Evolutionary conservation across 768 basidiomycete species (phyloP).

Genomic region (Trametes cubensis): DNA sequence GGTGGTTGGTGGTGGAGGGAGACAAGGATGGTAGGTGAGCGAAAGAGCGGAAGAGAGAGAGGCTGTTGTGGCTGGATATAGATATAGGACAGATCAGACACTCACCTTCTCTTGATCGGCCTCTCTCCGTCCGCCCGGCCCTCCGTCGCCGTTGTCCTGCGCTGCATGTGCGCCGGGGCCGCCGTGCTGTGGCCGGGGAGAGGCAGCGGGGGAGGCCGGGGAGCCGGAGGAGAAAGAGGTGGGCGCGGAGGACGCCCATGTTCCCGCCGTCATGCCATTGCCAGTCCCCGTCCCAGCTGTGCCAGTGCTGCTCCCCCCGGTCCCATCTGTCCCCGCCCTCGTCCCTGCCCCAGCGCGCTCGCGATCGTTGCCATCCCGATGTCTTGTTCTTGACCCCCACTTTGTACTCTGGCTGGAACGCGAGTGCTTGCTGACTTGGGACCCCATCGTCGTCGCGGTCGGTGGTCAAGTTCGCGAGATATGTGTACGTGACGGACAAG

Average conservation of each 20-base stretch:
- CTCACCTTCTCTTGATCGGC: conserved; percentile 15
- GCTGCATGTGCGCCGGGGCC: conserved; percentile 4
- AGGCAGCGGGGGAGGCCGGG: background rate
- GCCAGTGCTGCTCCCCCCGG: no score
- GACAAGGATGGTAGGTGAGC: background rate
- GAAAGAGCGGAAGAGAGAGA: conserved; percentile 1
- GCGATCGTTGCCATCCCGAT: conserved; percentile 1
- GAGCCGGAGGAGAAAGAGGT: no score
- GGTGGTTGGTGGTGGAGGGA: conserved; percentile 1
- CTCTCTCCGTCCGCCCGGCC: conserved; percentile 8
- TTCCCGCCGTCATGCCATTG: background rate
- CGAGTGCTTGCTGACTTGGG: conserved; percentile 12
- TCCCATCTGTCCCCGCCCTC: background rate
- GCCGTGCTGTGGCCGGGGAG: conserved; percentile 3
- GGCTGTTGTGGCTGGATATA: conserved; percentile 12
- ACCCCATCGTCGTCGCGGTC: conserved; percentile 1
- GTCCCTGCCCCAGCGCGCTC: background rate
- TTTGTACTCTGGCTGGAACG: background rate
- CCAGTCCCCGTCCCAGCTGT: no score
- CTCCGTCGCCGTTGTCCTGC: background rate
- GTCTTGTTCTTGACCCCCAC: background rate
- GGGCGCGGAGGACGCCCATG: background rate
- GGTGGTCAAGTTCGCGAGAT: background rate
- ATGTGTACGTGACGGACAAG: conserved; percentile 2
- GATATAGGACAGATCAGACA: conserved; percentile 13